A percentile compares a stretch with the other conserved stretches of the same genome.
Evolutionary conservation across 257 asterid genomes (phyloP).

Genomic region (Scutellaria galericulata): DNA sequence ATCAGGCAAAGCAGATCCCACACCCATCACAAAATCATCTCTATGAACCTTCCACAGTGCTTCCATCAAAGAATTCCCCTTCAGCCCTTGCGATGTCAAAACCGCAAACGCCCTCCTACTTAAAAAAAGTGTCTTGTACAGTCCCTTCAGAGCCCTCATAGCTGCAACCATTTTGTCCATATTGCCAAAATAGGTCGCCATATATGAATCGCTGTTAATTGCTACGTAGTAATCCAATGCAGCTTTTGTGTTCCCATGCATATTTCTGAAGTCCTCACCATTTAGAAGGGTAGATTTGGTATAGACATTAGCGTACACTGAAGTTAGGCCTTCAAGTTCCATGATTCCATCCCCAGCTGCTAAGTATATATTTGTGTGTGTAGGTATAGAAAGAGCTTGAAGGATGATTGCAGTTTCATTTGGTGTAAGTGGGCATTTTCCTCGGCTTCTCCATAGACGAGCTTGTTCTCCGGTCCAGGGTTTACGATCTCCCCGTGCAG

Average conservation of each 20-base stretch:
- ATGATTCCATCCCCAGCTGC: conserved; percentile 98
- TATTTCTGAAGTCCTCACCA: conserved; percentile 63
- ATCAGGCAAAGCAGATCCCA: conserved; percentile 90
- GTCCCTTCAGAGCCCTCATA: conserved; percentile 78
- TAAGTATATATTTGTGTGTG: conserved; percentile 73
- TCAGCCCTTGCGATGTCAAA: conserved; percentile 60
- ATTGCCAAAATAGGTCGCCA: conserved; percentile 91
- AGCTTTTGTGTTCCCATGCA: conserved; percentile 99
- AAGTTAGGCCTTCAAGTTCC: conserved; percentile 83
- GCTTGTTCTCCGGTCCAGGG: conserved; percentile 94
- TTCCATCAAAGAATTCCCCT: conserved; percentile 58
- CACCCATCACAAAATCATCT: conserved; percentile 86
- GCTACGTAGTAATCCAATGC: conserved; percentile 87
- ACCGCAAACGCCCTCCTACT: conserved; percentile 71
- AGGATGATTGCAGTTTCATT: conserved; percentile 82
- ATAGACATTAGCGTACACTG: conserved; percentile 66
- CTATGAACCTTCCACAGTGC: conserved; percentile 82
- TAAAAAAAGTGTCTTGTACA: conserved; percentile 70
- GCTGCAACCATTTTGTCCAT: conserved; percentile 99
- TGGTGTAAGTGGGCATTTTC: conserved; percentile 96
- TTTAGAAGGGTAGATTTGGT: conserved; percentile 72
- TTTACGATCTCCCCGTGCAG: conserved; percentile 78
- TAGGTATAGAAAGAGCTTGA: conserved; percentile 80
- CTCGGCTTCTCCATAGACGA: conserved; percentile 87
- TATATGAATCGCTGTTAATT: conserved; percentile 69